Percentiles rank a stretch among this genome's conserved stretches.
phyloP scores from a whole-genome alignment of 2,329 filamentous ascomycete genomes.

The Phyllosticta citrichinensis region DNA sequence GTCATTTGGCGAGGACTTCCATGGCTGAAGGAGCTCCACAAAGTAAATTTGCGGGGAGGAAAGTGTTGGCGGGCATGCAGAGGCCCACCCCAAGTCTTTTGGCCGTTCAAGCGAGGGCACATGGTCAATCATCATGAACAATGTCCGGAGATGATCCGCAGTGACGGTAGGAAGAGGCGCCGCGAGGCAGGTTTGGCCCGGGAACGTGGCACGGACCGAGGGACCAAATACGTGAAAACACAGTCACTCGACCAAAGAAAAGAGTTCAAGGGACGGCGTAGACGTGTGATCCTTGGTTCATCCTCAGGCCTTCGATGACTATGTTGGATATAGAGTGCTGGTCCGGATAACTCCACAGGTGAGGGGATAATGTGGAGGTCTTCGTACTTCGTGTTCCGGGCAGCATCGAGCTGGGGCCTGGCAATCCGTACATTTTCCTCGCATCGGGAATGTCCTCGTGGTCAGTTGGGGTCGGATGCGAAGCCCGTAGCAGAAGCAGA shows the following conservation, averaged over 20 bases:
- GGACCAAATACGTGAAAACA: not conserved
- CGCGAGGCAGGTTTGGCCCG: not conserved
- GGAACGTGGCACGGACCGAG: not conserved
- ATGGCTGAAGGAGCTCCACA: not conserved
- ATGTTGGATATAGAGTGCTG: not conserved
- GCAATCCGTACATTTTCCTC: not conserved
- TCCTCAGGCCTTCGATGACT: not conserved
- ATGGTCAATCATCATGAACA: not conserved
- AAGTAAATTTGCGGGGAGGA: not conserved
- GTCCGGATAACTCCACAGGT: not conserved
- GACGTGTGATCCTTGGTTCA: not conserved
- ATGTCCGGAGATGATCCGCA: not conserved
- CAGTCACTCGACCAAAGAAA: not conserved
- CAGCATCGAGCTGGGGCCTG: not conserved
- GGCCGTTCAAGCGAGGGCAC: not conserved
- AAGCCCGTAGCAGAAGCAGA: not conserved
- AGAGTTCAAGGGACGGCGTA: not conserved
- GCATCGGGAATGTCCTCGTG: not conserved
- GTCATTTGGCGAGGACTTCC: not conserved
- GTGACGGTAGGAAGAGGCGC: not conserved
- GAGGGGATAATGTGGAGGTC: not conserved
- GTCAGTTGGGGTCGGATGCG: not conserved
- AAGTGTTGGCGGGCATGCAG: not conserved
- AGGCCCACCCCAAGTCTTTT: not conserved
- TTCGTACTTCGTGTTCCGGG: not conserved